Percentiles rank a stretch among this genome's conserved stretches.
Conservation (phyloP, 176 grass and related monocot species). For the Chrysopogon serrulatus region DNA sequence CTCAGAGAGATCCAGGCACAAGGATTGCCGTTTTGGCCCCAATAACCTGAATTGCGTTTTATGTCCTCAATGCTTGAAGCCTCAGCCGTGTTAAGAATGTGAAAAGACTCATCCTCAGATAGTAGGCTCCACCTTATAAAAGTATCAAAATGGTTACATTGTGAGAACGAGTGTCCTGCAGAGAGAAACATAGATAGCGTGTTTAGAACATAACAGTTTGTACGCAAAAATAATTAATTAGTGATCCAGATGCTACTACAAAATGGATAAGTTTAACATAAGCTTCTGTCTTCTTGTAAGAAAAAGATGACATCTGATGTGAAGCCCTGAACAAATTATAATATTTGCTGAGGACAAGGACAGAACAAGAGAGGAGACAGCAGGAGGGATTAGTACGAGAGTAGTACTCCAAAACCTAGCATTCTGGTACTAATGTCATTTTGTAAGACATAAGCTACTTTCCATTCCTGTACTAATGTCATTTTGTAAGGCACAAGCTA, state of each 20-base stretch:
- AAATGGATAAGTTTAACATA: not conserved
- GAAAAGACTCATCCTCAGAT: constrained; percentile 70
- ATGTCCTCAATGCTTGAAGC: constrained; percentile 19
- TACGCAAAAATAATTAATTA: not conserved
- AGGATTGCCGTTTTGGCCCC: constrained; percentile 42
- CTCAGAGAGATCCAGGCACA: constrained; percentile 72
- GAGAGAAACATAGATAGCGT: constrained; percentile 26
- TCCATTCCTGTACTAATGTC: not conserved
- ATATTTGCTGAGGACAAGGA: not conserved
- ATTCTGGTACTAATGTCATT: not conserved
- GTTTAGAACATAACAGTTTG: not conserved
- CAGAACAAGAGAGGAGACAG: not conserved
- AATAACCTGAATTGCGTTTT: constrained; percentile 22
- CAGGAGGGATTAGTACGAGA: not conserved
- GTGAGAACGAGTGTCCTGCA: constrained; percentile 57
- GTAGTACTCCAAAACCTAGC: not conserved
- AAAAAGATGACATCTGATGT: not conserved
- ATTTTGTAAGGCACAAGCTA: not conserved
- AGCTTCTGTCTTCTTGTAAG: not conserved
- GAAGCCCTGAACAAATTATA: not conserved
- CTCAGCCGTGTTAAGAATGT: constrained; percentile 50
- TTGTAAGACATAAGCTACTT: not conserved
- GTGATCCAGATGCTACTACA: not conserved
- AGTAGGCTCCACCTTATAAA: constrained; percentile 72
- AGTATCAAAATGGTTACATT: constrained; percentile 73